phyloP scores from a whole-genome alignment of 2,329 filamentous ascomycete genomes.

The Claviceps spartinae region DNA sequence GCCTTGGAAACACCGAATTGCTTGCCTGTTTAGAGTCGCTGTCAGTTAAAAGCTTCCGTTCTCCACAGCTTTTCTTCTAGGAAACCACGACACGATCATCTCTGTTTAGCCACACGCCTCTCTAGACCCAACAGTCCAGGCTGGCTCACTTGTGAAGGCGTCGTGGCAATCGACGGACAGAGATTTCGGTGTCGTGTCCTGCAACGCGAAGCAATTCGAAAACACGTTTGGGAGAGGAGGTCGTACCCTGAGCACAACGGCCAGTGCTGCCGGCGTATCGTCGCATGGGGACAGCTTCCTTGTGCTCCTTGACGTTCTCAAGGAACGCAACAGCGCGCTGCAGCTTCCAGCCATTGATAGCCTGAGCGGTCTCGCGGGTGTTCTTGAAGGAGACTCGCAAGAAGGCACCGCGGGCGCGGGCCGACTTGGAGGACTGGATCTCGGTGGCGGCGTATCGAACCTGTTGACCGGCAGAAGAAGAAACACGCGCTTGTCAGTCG shows the following conservation, averaged over 20 bases:
- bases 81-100: background rate
- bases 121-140: background rate
- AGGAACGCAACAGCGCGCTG: constrained; percentile 91
- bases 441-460: constrained; percentile 93
- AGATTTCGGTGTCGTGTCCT: background rate
- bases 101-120: background rate
- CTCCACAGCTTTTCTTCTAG: too few species aligned
- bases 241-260: constrained; percentile 94
- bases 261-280: constrained; percentile 93
- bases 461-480: constrained; percentile 29
- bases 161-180: background rate
- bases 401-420: constrained; percentile 96
- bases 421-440: constrained; percentile 82
- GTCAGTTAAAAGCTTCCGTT: constrained; percentile 12
- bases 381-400: constrained; percentile 99
- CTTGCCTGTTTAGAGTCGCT: constrained; percentile 57
- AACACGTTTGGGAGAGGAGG: background rate
- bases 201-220: background rate
- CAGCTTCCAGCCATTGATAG: constrained; percentile 98
- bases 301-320: constrained; percentile 94
- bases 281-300: constrained; percentile 96
- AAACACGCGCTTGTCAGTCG: constrained; percentile 13
- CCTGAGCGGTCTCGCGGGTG: constrained; percentile 98
- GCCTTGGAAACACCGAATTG: constrained; percentile 96
- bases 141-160: background rate